phyloP scores from a whole-genome alignment of 129 eudicot species.

The Flaveria ramosissima region DNA sequence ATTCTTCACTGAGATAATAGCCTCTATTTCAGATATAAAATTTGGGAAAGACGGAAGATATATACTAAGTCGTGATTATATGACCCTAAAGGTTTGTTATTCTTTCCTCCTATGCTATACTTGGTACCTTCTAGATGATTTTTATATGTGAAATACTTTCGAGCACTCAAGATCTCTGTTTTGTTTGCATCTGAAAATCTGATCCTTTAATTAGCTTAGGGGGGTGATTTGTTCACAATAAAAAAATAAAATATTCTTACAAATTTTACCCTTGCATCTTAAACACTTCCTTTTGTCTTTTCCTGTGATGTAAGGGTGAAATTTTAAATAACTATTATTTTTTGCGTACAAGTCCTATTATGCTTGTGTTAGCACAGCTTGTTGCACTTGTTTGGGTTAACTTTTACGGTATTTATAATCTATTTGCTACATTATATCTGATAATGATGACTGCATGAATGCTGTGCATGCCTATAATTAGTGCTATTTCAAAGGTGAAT shows the following conservation, averaged over 20 bases:
- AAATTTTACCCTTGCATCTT: background rate
- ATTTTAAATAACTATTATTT: background rate
- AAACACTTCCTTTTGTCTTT: background rate
- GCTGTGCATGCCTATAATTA: background rate
- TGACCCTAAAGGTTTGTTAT: slow-evolving; percentile 83
- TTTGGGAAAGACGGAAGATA: slow-evolving; percentile 89
- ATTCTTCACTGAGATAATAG: slow-evolving; percentile 95
- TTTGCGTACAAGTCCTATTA: background rate
- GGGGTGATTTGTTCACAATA: background rate
- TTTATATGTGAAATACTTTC: background rate
- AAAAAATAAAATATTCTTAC: background rate
- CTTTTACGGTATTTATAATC: background rate
- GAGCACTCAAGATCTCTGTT: slow-evolving; percentile 7
- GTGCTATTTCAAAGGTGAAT: background rate
- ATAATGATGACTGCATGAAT: background rate
- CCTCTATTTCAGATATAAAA: slow-evolving; percentile 94
- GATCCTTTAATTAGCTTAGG: background rate
- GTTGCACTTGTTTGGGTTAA: slow-evolving; percentile 7
- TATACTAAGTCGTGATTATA: slow-evolving; percentile 90
- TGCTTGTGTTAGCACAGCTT: background rate
- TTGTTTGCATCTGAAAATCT: background rate
- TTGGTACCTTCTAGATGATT: background rate
- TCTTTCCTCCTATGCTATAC: background rate
- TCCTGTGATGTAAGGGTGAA: background rate
- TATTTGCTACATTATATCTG: background rate